Percentiles rank a stretch among this genome's conserved stretches.
Conservation (phyloP, 2,329 filamentous ascomycete genomes). For the Mariannaea elegans region DNA sequence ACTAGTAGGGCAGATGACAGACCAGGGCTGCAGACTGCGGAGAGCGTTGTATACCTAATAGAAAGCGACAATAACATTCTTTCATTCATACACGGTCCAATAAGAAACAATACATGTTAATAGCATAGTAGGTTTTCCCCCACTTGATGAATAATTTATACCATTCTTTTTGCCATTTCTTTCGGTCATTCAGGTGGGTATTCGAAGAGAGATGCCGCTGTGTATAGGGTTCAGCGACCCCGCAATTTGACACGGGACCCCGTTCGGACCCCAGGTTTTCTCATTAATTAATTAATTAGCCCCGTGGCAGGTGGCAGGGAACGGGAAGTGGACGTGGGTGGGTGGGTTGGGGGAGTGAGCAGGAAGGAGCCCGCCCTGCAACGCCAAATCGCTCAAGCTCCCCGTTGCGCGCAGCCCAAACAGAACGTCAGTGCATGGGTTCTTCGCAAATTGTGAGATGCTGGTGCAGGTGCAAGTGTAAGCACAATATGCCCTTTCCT, state of each 20-base stretch:
- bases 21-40: not conserved
- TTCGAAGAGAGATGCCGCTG: not conserved
- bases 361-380: not conserved
- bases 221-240: not conserved
- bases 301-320: constrained; percentile 8
- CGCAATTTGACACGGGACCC: not conserved
- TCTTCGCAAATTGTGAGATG: too few species aligned
- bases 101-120: too few species aligned
- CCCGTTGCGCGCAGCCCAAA: not conserved
- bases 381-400: not conserved
- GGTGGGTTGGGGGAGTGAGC: constrained; percentile 2
- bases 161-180: too few species aligned
- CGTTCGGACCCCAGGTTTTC: constrained; percentile 8
- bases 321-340: not conserved
- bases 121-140: too few species aligned
- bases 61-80: not conserved
- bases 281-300: too few species aligned
- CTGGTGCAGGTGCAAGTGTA: not conserved
- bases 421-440: too few species aligned
- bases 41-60: not conserved
- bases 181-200: too few species aligned
- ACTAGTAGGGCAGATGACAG: not conserved
- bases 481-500: not conserved
- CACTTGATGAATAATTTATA: too few species aligned
- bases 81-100: too few species aligned